Evolutionary conservation across 2,329 filamentous ascomycete species (phyloP).

Genomic region (Neonectria punicea): DNA sequence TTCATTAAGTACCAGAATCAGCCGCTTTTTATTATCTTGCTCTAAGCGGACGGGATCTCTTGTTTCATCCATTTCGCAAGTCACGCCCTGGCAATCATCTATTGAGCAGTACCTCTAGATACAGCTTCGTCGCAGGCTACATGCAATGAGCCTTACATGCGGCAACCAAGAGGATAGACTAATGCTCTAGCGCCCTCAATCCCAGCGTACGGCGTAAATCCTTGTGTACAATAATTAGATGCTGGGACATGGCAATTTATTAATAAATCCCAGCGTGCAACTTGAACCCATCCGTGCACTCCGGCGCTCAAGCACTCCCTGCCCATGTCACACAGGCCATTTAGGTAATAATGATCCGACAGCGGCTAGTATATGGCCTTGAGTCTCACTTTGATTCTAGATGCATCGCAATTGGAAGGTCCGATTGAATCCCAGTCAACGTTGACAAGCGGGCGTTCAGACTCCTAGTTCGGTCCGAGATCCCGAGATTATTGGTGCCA

Average conservation of each 20-base stretch:
- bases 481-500: neutral
- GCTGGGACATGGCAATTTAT: too few species aligned
- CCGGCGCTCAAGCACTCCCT: neutral
- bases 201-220: neutral
- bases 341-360: neutral
- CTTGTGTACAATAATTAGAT: neutral
- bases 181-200: neutral
- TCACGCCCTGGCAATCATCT: too few species aligned
- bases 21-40: too few species aligned
- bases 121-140: too few species aligned
- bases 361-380: neutral
- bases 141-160: too few species aligned
- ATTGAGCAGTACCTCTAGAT: too few species aligned
- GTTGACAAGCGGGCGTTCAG: neutral
- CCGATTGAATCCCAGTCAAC: neutral
- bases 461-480: neutral
- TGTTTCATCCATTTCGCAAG: too few species aligned
- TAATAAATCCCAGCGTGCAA: neutral
- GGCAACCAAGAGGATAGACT: neutral
- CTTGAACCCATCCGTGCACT: neutral
- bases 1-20: too few species aligned
- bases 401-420: neutral
- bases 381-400: neutral
- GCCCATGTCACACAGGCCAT: neutral
- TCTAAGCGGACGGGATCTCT: too few species aligned